Evolutionary conservation across 2,329 filamentous ascomycete species (phyloP), one percentile per base, ranked within the genome.

Genomic region (Dothideomycetidae sp.): DNA sequence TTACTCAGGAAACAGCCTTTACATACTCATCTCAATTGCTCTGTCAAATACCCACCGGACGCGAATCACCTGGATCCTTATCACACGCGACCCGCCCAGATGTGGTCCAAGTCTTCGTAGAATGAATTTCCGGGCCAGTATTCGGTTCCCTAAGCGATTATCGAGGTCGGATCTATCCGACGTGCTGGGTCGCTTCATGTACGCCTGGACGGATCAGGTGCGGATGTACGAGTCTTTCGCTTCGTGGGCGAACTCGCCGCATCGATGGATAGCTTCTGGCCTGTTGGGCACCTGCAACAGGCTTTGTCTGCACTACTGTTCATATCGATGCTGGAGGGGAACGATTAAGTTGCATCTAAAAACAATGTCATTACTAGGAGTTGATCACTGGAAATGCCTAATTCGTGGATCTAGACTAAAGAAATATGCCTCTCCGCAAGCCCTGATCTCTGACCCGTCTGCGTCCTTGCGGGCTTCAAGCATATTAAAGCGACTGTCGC

Each of bases 1-100:
- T n/a, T n/a, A n/a, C n/a, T n/a, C n/a, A n/a, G n/a, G n/a, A n/a
- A n/a, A n/a, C n/a, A n/a, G n/a, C n/a, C n/a, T n/a, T n/a, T n/a
- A n/a, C n/a, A n/a, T n/a, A n/a, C n/a, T n/a, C n/a, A n/a, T n/a
- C n/a, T n/a, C n/a, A n/a, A n/a, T n/a, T n/a, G n/a, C n/a, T n/a
- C n/a, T n/a, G n/a, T 26, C 21, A 26, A 26, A 26, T n/a, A 26
- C 7, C 7, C n/a, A 26, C 7, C n/a, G 21, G 21, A 7, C n/a
- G 21, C n/a, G 21, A n/a, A 26, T 26, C 21, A n/a, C 7, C n/a
- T n/a, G 21, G 21, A 26, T 26, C 21, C n/a, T 26, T 26, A n/a
- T 26, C 21, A n/a, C n/a, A 26, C 7, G 21, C 21, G 11, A 72
- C 61, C 7, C 71, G 47, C 1, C 61, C 61, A 44, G 4, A 47